Evolutionary conservation across 1,139 yeast genomes (phyloP), one percentile per base, ranked within the genome.

Genomic region (Kodamaea plutei): DNA sequence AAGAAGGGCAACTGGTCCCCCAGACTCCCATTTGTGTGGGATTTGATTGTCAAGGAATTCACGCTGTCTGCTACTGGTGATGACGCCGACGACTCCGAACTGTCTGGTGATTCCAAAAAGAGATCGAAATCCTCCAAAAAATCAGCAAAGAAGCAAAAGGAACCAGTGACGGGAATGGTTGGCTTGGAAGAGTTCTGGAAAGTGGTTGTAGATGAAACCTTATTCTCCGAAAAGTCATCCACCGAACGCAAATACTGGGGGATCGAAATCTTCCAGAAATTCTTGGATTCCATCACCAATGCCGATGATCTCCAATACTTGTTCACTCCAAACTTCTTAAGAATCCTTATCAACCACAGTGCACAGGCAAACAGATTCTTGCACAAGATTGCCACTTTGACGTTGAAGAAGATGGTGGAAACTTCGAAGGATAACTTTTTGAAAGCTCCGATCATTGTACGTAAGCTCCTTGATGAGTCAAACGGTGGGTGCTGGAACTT

Each of bases 201-300:
- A 44, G 68, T 71, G 3, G 79, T 79, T 6, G 74, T 89, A 8
- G 97, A 89, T 50, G 93, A 87, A 47, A 70, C 82, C 1, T 74
- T 84, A 38, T 89, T 91, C 48, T 64, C 87, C 4, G 77, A 74
- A 19, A 76, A 82, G 41, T 69, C 96, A 0, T 84, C 96, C 1
- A 77, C 80, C 26, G 97, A 89, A 54, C 70, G 96, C 39, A 91
- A 89, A 51, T 84, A 72, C 54, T 75, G 87, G 75, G 98, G 97
- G 0, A 76, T 89, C 46, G 84, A 84, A 45, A 70, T 89, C 5
- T 77, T 89, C 43, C 64, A 58, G 22, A 63, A 71, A 30, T 68
- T 77, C 29, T 53, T 81, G 17, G 44, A 33, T 31, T 38, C 55
- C 8, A 39, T 57, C 1, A 40, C 62, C 3, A 52, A 68, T 0